Evolutionary conservation across 257 asterid genomes (phyloP).

Genomic region (Coffea eugenioides): DNA sequence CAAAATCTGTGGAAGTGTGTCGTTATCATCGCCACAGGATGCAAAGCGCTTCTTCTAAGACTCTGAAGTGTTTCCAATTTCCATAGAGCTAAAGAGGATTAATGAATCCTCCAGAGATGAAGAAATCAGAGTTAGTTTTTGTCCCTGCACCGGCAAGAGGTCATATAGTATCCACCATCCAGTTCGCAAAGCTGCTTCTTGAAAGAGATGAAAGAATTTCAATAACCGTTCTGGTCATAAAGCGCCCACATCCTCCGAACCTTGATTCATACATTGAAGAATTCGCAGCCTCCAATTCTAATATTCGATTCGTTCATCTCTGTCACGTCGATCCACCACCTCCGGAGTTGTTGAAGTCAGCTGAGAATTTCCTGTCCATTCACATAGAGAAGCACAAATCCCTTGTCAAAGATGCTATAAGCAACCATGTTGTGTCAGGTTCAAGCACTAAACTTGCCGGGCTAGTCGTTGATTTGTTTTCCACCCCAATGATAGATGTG

Average conservation of each 20-base stretch:
- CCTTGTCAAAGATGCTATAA: conserved; percentile 7
- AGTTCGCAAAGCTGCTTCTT: conserved; percentile 7
- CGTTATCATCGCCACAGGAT: too few relatives aligned
- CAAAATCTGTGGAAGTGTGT: too few relatives aligned
- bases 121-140: conserved; percentile 10
- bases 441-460: conserved; percentile 1
- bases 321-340: conserved; percentile 4
- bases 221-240: conserved; percentile 3
- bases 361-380: neutral
- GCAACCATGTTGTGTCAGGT: neutral
- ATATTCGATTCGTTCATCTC: conserved; percentile 2
- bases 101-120: neutral
- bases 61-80: neutral
- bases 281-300: neutral
- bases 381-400: conserved; percentile 4
- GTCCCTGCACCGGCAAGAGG: conserved; percentile 12
- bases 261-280: neutral
- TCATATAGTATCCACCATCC: neutral
- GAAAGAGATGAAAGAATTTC: conserved; percentile 1
- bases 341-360: neutral
- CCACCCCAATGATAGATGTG: conserved; percentile 11
- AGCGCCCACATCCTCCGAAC: neutral
- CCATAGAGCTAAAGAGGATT: neutral
- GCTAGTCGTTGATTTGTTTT: conserved; percentile 9
- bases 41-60: too few relatives aligned